A percentile compares a stretch with the other conserved stretches of the same genome.
phyloP scores from a whole-genome alignment of 148 eudicot genomes.

The Persicaria tinctoria region DNA sequence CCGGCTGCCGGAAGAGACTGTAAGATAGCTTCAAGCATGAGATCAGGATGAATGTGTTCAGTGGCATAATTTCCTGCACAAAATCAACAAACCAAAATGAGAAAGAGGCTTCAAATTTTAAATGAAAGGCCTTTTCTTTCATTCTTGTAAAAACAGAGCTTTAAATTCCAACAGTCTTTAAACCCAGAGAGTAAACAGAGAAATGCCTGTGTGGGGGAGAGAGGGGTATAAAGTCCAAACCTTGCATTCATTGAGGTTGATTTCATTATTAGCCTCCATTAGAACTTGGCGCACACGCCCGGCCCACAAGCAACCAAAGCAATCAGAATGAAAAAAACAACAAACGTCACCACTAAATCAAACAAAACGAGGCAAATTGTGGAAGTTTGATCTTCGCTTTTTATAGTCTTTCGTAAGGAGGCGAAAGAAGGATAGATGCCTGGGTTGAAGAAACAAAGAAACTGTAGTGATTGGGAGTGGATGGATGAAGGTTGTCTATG shows the following conservation, averaged over 20 bases:
- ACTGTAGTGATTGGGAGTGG: too few species aligned
- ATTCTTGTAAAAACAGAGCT: not conserved
- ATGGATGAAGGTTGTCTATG: too few species aligned
- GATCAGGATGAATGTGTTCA: conserved; percentile 77
- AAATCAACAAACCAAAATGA: conserved; percentile 6
- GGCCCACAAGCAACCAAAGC: not conserved
- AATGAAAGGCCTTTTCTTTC: not conserved
- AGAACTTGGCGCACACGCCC: not conserved
- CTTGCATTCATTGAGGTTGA: too few species aligned
- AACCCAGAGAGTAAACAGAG: not conserved
- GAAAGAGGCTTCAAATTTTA: not conserved
- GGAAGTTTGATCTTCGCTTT: too few species aligned
- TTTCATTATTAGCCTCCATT: conserved; percentile 36
- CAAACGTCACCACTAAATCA: not conserved
- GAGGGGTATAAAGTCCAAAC: too few species aligned
- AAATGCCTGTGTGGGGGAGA: too few species aligned
- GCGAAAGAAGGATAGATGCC: not conserved
- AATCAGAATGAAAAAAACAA: not conserved
- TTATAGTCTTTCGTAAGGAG: too few species aligned
- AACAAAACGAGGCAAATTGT: not conserved
- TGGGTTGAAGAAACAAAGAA: conserved; percentile 2
- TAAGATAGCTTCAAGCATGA: conserved; percentile 79
- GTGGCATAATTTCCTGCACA: conserved; percentile 61
- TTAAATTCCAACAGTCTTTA: not conserved
- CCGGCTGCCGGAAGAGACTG: conserved; percentile 64